Percentiles rank a stretch among this genome's conserved stretches.
Conservation (phyloP, 208 protist species). For the Trichomonas vaginalis region DNA sequence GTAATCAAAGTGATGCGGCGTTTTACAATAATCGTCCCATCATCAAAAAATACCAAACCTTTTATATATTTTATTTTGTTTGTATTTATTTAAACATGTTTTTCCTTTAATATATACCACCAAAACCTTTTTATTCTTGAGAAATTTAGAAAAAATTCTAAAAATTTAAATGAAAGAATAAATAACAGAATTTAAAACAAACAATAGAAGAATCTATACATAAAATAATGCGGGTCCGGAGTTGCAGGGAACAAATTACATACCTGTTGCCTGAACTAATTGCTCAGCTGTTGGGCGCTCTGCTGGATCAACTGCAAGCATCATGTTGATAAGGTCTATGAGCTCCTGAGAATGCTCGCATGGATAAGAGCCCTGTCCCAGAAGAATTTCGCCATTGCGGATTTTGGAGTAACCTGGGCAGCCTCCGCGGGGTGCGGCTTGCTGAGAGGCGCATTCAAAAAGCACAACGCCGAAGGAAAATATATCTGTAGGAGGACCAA, state of each 20-base stretch:
- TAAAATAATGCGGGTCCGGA: not conserved
- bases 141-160: not conserved
- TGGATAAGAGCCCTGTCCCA: not conserved
- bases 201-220: not conserved
- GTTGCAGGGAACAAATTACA: not conserved
- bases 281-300: not conserved
- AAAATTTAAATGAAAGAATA: not conserved
- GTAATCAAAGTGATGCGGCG: no score
- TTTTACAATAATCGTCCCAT: no score
- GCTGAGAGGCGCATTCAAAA: not conserved
- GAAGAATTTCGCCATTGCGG: not conserved
- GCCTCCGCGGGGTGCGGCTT: not conserved
- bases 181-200: not conserved
- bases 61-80: no score
- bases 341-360: not conserved
- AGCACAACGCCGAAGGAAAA: not conserved
- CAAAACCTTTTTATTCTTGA: no score
- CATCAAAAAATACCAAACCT: no score
- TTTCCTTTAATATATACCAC: no score
- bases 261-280: not conserved
- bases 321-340: not conserved
- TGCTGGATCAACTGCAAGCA: not conserved
- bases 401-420: not conserved
- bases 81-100: not conserved
- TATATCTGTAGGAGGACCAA: not conserved